phyloP scores from a whole-genome alignment of 176 grass and related monocot genomes.

The Canna indica region DNA sequence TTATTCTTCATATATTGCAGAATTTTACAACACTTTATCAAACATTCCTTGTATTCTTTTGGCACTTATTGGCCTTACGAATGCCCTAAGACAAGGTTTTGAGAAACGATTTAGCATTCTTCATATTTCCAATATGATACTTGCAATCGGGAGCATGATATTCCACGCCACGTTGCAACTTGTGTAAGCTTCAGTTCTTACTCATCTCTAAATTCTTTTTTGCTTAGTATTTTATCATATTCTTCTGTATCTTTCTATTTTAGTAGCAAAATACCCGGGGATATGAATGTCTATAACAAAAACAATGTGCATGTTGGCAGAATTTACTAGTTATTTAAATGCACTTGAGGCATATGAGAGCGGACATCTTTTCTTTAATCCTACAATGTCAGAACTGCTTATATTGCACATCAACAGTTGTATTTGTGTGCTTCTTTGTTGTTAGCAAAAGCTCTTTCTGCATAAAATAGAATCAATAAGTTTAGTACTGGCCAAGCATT shows the following conservation, averaged over 20 bases:
- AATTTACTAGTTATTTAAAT: neutral
- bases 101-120: slow-evolving; percentile 9
- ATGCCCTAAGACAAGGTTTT: slow-evolving; percentile 1
- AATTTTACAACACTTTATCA: slow-evolving; percentile 5
- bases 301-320: neutral
- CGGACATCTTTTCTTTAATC: neutral
- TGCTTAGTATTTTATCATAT: neutral
- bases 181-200: neutral
- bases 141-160: neutral
- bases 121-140: slow-evolving; percentile 8
- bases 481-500: neutral
- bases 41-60: slow-evolving; percentile 9
- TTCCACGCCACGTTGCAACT: slow-evolving; percentile 1
- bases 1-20: slow-evolving; percentile 5
- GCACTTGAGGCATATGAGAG: neutral
- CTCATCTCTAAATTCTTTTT: neutral
- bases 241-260: neutral
- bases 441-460: neutral
- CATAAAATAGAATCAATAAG: neutral
- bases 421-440: neutral
- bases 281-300: neutral
- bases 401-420: neutral
- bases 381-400: too few species aligned
- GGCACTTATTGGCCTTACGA: neutral
- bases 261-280: neutral